Base-by-base conservation (phyloP, 192 early-diverging fungal genomes). In the Thoreauomyces humboldtii region DNA sequence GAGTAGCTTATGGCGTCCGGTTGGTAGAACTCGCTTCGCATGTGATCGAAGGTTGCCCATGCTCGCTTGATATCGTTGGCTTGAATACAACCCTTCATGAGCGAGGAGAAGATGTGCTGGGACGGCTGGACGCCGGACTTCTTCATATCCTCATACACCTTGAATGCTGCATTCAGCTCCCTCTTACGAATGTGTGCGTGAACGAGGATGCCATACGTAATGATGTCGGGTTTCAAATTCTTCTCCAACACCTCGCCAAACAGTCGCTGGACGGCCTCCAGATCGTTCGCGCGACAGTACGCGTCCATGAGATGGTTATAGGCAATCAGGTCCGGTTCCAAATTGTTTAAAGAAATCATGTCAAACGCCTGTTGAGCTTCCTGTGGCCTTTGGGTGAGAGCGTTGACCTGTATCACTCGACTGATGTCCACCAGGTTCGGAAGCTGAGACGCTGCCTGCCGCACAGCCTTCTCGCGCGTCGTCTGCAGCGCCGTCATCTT, bases 31-130 rank as follows among this genome's bases (percentile, higher is more conserved):
- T 91, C 87, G 19, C 79, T 74, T 47, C 89, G 83, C 87, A 95
- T 86, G 61, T 91, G 81, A 64, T 96, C 86, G 78, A 96, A 98
- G 22, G 89, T 86, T 32, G 80, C 80, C 96, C 96, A 98, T 21
- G 94, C 94, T 0, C 89, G 86, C 21, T 83, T 66, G 22, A 88
- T 75, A 51, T 96, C 82, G 21, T 78, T 73, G 17, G 78, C 64
- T 33, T 85, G 79, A 3, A 96, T 51, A 59, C 91, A 98, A 29
- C 90, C 89, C 46, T 88, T 82, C 46, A 98, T 91, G 7, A 98
- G 71, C 32, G 70, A 88, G 15, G 91, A 89, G 77, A 88, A 96
- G 27, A 92, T 82, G 41, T 77, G 72, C 25, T 83, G 69, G 53
- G 70, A 33, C 45, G 78, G 76, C 57, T 63, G 45, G 34, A 84